Percentiles rank a stretch among this genome's conserved stretches.
Conservation (phyloP, 495 filamentous ascomycete species). For the Hyaloscypha variabilis region DNA sequence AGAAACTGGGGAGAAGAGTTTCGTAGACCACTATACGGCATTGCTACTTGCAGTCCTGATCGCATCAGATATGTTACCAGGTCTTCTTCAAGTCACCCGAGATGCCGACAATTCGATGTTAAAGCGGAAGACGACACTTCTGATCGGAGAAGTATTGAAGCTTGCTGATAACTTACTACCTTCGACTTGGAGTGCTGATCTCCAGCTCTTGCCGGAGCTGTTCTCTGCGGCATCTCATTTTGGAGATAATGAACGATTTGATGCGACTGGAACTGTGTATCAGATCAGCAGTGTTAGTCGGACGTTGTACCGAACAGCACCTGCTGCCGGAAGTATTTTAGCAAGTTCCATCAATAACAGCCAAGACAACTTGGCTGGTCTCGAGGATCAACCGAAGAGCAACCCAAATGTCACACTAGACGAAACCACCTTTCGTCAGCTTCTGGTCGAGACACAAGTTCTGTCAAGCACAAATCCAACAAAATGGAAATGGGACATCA, state of each 20-base stretch:
- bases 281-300: slow-evolving; percentile 97
- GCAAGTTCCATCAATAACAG: slow-evolving; percentile 43
- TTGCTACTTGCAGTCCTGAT: slow-evolving; percentile 86
- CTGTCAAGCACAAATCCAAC: slow-evolving; percentile 80
- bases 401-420: slow-evolving; percentile 77
- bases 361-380: slow-evolving; percentile 39
- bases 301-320: slow-evolving; percentile 81
- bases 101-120: slow-evolving; percentile 73
- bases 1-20: slow-evolving; percentile 71
- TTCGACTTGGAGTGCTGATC: slow-evolving; percentile 69
- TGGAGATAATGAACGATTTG: slow-evolving; percentile 68
- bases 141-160: slow-evolving; percentile 89
- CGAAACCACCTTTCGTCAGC: slow-evolving; percentile 81
- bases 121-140: slow-evolving; percentile 84
- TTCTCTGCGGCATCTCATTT: slow-evolving; percentile 75
- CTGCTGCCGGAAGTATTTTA: slow-evolving; percentile 40
- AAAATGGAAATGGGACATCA: slow-evolving; percentile 97
- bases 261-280: slow-evolving; percentile 86
- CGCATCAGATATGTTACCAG: slow-evolving; percentile 79
- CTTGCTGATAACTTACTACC: slow-evolving; percentile 85
- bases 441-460: slow-evolving; percentile 86
- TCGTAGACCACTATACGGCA: slow-evolving; percentile 91
- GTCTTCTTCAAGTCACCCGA: slow-evolving; percentile 70
- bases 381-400: slow-evolving; percentile 67
- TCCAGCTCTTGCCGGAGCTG: slow-evolving; percentile 85